Base-by-base conservation (phyloP, 129 eudicot species). In the Tanacetum coccineum region DNA sequence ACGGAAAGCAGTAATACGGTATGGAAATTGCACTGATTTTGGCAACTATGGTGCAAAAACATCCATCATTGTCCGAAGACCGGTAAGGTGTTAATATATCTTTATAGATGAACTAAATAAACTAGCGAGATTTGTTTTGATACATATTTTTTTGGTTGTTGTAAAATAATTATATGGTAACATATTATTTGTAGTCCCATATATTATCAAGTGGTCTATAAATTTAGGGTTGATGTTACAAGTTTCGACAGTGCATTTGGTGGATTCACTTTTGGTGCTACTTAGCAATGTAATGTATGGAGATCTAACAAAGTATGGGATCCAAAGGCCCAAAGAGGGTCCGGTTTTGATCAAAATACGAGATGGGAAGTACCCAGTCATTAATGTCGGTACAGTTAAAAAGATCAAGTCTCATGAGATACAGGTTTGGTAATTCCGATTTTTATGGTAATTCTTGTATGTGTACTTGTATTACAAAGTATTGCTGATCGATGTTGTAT, bases 1-100 rank as follows among this genome's bases (percentile, higher is more conserved):
- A 85, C 57, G 97, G 97, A n/a, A n/a, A 39, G 76, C 84, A 13
- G 97, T 13, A 91, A 91, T 71, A 87, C 94, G 97, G 94, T 1
- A 85, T 83, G 95, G 97, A 91, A 59, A 91, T 87, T 68, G 93
- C 97, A 11, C 66, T 82, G 53, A 94, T 85, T 83, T 51, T 91
- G 1, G 62, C 85, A 73, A 64, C 36, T 42, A 81, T 54, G 93
- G 93, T 59, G 94, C 86, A 0, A 77, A 78, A n/a, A 74, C 90
- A 59, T 87, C 97, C 70, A 79, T 91, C 20, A 88, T 81, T 59
- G 80, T 91, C 13, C 77, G 90, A 30, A 81, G 87, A 72, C 86
- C 95, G 77, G 97, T 90, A 70, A 67, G n/a, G 13, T 39, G 17
- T 14, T 11, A 9, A 2, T 19, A 53, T 5, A n/a, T 13, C 20